phyloP scores from a whole-genome alignment of 1,284 basidiomycete species.

The Papiliotrema laurentii region DNA sequence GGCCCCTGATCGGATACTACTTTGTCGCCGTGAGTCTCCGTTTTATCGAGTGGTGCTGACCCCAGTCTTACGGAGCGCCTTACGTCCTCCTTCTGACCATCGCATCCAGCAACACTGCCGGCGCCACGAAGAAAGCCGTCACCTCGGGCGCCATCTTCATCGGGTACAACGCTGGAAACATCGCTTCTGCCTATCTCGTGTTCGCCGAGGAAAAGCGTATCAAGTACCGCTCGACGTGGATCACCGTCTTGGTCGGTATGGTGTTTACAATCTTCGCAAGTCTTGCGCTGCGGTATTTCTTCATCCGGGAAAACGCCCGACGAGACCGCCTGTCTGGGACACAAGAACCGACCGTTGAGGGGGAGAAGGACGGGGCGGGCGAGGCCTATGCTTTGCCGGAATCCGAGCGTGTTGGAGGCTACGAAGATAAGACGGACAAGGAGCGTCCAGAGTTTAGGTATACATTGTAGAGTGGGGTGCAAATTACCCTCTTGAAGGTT shows the following conservation, averaged over 20 bases:
- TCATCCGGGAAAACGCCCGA: slow-evolving; percentile 39
- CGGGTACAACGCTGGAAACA: slow-evolving; percentile 44
- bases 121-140: slow-evolving; percentile 51
- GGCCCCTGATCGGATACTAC: slow-evolving; percentile 52
- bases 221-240: slow-evolving; percentile 52
- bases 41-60: background rate
- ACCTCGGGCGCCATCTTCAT: slow-evolving; percentile 9
- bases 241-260: slow-evolving; percentile 49
- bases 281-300: slow-evolving; percentile 38
- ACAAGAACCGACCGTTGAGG: background rate
- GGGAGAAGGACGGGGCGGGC: background rate
- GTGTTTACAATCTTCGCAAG: slow-evolving; percentile 29
- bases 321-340: slow-evolving; percentile 12
- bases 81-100: slow-evolving; percentile 52
- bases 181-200: slow-evolving; percentile 44
- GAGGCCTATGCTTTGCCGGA: background rate
- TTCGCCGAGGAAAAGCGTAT: slow-evolving; percentile 34
- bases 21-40: slow-evolving; percentile 25
- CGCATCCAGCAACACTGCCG: slow-evolving; percentile 49
- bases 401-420: slow-evolving; percentile 7
- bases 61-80: slow-evolving; percentile 50
- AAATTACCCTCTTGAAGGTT: background rate
- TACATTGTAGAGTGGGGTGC: slow-evolving; percentile 4
- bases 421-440: slow-evolving; percentile 33
- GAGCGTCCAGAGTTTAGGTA: slow-evolving; percentile 35